These are phyloP conservation scores for Collybiopsis confluens DNA, from an alignment of 768 basidiomycete species.

Conservation along the genomic window DNA sequence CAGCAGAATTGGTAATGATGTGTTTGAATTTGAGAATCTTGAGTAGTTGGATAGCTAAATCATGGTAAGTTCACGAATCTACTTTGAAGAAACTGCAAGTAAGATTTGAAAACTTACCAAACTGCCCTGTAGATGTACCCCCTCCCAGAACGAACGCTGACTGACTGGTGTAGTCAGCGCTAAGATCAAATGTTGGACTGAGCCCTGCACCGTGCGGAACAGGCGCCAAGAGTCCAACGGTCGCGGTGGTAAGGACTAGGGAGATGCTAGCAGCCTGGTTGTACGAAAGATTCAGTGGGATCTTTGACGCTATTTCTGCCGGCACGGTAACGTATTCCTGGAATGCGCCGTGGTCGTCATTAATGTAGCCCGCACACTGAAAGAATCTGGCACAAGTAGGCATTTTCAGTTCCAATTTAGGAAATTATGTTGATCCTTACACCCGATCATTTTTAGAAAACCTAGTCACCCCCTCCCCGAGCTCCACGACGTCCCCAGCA, in stretches of 20 bases:
- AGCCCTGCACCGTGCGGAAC: constrained; percentile 38
- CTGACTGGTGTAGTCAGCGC: constrained; percentile 36
- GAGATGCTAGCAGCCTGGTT: constrained; percentile 48
- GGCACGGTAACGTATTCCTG: too few relatives aligned
- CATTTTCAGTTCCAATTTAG: too few relatives aligned
- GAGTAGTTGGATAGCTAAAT: constrained; percentile 3
- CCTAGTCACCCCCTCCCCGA: neutral
- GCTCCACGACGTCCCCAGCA: neutral
- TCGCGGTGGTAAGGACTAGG: constrained; percentile 43
- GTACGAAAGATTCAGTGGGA: constrained; percentile 42
- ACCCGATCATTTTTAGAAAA: neutral
- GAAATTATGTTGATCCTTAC: too few relatives aligned
- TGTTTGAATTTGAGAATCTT: constrained; percentile 1
- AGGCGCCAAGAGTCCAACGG: constrained; percentile 40
- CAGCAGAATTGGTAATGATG: constrained; percentile 35
- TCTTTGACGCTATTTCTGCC: constrained; percentile 20
- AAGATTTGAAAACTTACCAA: constrained; percentile 26
- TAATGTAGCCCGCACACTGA: too few relatives aligned
- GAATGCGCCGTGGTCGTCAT: too few relatives aligned
- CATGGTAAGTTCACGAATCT: too few relatives aligned
- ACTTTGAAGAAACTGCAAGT: neutral
- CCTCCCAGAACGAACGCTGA: constrained; percentile 48
- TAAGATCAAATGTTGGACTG: constrained; percentile 31
- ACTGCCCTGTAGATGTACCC: constrained; percentile 45
- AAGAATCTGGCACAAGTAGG: too few relatives aligned